Conservation (phyloP, 495 filamentous ascomycete genomes). For the Neurospora terricola region DNA sequence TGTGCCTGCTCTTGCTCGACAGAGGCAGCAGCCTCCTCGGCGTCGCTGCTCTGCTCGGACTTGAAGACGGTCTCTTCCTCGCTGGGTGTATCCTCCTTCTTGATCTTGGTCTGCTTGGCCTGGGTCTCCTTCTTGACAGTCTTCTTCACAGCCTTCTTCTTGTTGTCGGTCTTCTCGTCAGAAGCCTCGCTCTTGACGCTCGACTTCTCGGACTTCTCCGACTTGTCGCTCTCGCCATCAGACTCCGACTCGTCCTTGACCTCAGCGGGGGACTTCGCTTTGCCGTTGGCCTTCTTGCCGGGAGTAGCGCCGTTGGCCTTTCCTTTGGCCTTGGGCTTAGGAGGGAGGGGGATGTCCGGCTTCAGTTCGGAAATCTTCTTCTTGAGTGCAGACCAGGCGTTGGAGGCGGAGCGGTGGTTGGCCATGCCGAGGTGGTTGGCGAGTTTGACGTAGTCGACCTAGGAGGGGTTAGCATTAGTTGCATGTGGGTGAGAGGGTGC, state of each 20-base stretch:
- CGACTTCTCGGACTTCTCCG: background rate
- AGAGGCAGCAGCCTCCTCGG: background rate
- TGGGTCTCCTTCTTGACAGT: background rate
- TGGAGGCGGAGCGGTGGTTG: constrained; percentile 6
- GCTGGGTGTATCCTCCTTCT: background rate
- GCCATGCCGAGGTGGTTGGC: constrained; percentile 2
- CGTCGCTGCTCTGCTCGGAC: background rate
- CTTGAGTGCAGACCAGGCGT: constrained; percentile 1
- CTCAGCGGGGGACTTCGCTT: background rate
- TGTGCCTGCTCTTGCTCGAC: background rate
- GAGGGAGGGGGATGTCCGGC: background rate
- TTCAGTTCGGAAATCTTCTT: constrained; percentile 3
- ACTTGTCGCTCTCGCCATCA: background rate
- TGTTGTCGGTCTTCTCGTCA: background rate
- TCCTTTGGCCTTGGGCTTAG: constrained; percentile 1
- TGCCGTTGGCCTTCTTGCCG: background rate
- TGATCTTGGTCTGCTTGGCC: background rate
- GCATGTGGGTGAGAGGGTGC: background rate
- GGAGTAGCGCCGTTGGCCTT: background rate
- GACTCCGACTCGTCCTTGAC: background rate
- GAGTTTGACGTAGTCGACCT: background rate
- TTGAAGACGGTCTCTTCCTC: background rate
- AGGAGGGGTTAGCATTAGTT: background rate
- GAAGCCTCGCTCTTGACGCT: background rate
- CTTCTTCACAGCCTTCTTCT: background rate